phyloP scores from a whole-genome alignment of 495 filamentous ascomycete species.

The Amniculicola lignicola region DNA sequence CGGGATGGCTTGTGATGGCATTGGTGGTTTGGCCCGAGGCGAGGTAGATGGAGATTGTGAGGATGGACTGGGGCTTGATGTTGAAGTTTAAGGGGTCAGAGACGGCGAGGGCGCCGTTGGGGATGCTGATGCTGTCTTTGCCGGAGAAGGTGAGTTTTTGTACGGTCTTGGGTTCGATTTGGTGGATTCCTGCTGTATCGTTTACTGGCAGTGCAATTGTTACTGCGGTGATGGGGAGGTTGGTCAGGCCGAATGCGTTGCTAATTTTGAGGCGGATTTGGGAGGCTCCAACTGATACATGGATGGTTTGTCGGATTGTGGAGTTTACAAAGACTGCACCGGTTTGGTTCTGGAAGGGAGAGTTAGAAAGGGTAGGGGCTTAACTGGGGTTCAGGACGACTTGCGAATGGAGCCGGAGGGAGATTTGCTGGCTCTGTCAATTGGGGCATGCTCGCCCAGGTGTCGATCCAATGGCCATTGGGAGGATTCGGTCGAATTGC shows the following conservation, averaged over 20 bases:
- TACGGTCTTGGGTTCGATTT: conserved; percentile 51
- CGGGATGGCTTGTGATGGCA: conserved; percentile 63
- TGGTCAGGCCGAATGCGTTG: conserved; percentile 63
- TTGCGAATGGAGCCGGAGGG: conserved; percentile 58
- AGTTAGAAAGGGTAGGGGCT: neutral
- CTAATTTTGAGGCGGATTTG: conserved; percentile 62
- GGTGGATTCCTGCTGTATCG: conserved; percentile 49
- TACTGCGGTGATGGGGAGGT: conserved; percentile 59
- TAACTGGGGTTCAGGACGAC: conserved; percentile 19
- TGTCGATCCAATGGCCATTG: conserved; percentile 58
- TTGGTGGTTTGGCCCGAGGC: conserved; percentile 54
- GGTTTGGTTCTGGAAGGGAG: conserved; percentile 37
- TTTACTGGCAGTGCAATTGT: conserved; percentile 54
- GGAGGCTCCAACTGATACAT: conserved; percentile 53
- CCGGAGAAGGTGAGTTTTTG: conserved; percentile 58
- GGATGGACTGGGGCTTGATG: conserved; percentile 47
- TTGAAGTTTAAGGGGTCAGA: conserved; percentile 62
- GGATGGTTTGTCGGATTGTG: conserved; percentile 66
- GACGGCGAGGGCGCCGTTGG: conserved; percentile 56
- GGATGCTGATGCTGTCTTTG: conserved; percentile 51
- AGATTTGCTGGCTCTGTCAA: conserved; percentile 61
- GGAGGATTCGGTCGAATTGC: conserved; percentile 9
- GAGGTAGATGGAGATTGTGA: conserved; percentile 61
- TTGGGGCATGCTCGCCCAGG: conserved; percentile 67
- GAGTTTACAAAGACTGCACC: conserved; percentile 49